Percentiles rank a stretch among this genome's conserved stretches.
These are phyloP conservation scores for Pyrus bretschneideri DNA, from an alignment of 306 rosid species.

Conservation along the genomic window DNA sequence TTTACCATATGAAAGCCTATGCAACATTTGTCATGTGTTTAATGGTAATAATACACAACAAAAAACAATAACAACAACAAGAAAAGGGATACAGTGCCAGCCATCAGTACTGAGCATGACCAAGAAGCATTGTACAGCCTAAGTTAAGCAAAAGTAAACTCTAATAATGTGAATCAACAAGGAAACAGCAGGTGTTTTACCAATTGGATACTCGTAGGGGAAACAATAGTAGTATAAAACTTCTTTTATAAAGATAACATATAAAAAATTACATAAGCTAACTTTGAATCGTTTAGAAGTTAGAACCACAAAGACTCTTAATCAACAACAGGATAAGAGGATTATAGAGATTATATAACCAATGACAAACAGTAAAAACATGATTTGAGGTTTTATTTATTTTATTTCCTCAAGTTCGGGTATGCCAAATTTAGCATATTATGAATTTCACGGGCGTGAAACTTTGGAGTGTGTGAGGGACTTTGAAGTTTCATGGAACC, in stretches of 20 bases:
- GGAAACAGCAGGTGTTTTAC: not conserved
- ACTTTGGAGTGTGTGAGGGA: not conserved
- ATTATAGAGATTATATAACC: not conserved
- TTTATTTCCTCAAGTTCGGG: not conserved
- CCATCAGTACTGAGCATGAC: not conserved
- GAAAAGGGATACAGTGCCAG: not conserved
- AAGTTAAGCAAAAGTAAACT: not conserved
- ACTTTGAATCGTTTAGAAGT: not conserved
- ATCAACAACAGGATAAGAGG: not conserved
- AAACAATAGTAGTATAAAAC: not conserved
- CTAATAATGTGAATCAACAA: not conserved
- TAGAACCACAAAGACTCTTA: not conserved
- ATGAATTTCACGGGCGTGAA: not conserved
- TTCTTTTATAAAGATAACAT: too few relatives aligned
- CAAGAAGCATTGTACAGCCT: not conserved
- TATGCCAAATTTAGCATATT: not conserved
- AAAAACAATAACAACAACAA: too few relatives aligned
- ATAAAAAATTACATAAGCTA: too few relatives aligned
- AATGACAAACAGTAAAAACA: not conserved
- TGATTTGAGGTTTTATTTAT: too few relatives aligned
- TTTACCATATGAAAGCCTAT: not conserved
- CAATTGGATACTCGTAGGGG: not conserved
- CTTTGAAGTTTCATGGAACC: not conserved
- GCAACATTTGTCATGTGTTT: not conserved
- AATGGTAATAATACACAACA: not conserved